Evolutionary conservation across 805 yeast species (phyloP).

Genomic region (Candida berthetii): DNA sequence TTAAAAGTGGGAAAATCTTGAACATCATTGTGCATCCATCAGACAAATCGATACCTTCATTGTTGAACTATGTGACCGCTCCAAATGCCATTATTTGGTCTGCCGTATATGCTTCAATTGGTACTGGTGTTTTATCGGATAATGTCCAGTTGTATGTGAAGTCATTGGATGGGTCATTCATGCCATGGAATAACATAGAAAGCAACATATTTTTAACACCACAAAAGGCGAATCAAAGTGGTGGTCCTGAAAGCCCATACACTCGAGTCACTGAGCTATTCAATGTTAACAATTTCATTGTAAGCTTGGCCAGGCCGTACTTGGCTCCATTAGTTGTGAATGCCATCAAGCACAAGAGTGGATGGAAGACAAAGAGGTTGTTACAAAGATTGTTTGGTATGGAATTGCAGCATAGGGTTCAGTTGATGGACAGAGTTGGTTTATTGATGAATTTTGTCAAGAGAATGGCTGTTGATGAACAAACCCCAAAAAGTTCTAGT

Average conservation of each 20-base stretch:
- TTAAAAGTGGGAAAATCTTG: constrained; percentile 69
- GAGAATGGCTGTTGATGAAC: constrained; percentile 81
- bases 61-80: constrained; percentile 84
- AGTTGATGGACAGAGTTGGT: constrained; percentile 74
- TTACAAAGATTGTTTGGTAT: constrained; percentile 37
- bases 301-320: constrained; percentile 90
- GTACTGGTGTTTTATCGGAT: constrained; percentile 58
- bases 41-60: constrained; percentile 58
- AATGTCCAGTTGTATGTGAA: constrained; percentile 53
- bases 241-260: constrained; percentile 62
- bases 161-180: constrained; percentile 52
- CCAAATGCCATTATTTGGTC: constrained; percentile 90
- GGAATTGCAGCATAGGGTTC: constrained; percentile 82
- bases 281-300: constrained; percentile 90
- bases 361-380: constrained; percentile 29
- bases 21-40: constrained; percentile 86
- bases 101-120: constrained; percentile 83
- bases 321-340: constrained; percentile 83
- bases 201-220: constrained; percentile 30
- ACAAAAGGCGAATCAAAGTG: constrained; percentile 37
- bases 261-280: constrained; percentile 86
- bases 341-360: constrained; percentile 67
- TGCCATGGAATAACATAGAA: constrained; percentile 25
- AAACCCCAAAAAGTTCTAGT: constrained; percentile 70
- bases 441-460: constrained; percentile 63